Conservation (phyloP, 2,329 filamentous ascomycete species). For the Chaetomiaceae sp. region DNA sequence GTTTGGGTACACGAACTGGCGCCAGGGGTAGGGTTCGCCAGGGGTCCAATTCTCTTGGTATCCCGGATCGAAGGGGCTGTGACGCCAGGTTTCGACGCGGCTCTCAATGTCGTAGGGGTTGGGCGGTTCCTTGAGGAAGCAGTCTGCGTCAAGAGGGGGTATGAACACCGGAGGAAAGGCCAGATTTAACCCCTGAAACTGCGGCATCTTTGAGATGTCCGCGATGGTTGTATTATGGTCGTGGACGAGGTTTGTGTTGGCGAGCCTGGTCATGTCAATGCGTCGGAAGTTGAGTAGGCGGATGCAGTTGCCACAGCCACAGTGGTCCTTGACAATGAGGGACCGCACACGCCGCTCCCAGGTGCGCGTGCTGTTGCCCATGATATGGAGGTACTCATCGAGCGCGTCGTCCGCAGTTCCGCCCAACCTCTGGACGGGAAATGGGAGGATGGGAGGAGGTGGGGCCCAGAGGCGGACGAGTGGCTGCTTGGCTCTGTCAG, state of each 20-base stretch:
- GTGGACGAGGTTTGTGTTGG: not conserved
- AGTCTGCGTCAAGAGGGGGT: not conserved
- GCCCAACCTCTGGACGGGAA: too few relatives aligned
- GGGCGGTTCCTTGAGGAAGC: not conserved
- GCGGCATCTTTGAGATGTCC: not conserved
- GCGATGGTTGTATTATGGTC: not conserved
- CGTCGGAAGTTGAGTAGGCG: not conserved
- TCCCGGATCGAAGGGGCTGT: not conserved
- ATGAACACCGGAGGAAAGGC: not conserved
- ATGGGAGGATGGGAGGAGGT: too few relatives aligned
- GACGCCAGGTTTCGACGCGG: not conserved
- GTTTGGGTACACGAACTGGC: not conserved
- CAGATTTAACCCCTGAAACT: not conserved
- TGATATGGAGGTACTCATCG: too few relatives aligned
- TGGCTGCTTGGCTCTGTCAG: too few relatives aligned
- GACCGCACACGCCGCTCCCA: too few relatives aligned
- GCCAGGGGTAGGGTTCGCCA: not conserved
- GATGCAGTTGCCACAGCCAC: not conserved
- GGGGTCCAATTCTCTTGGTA: not conserved
- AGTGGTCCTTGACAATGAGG: not conserved
- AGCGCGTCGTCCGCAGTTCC: too few relatives aligned
- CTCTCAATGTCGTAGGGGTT: not conserved
- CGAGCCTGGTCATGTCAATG: too few relatives aligned
- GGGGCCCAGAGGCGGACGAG: too few relatives aligned
- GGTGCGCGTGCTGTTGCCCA: too few relatives aligned